These are phyloP conservation scores for Cajanus cajan DNA, from an alignment of 306 rosid genomes.

Conservation along the genomic window DNA sequence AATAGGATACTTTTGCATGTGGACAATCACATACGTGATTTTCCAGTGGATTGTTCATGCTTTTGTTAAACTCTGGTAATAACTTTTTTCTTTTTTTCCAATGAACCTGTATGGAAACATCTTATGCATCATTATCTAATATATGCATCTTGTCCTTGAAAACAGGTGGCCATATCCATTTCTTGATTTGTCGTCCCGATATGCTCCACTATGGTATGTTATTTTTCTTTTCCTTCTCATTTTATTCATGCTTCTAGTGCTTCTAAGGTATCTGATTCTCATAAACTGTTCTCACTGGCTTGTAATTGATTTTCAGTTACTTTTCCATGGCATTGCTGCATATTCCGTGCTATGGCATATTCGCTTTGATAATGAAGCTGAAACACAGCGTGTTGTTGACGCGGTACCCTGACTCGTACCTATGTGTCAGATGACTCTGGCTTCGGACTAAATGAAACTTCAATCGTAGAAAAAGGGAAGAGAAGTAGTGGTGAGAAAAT, in stretches of 20 bases:
- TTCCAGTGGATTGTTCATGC: constrained; percentile 92
- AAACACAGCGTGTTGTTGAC: constrained; percentile 67
- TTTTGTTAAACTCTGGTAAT: constrained; percentile 72
- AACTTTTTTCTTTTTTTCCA: not conserved
- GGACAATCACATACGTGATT: constrained; percentile 78
- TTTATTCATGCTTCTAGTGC: not conserved
- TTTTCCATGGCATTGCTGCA: constrained; percentile 78
- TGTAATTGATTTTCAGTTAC: constrained; percentile 59
- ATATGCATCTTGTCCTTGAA: not conserved
- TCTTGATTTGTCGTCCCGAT: constrained; percentile 85
- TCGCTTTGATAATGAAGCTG: constrained; percentile 73
- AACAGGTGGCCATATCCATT: constrained; percentile 99
- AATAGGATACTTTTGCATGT: constrained; percentile 84
- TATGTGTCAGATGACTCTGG: constrained; percentile 46
- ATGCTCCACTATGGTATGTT: constrained; percentile 75
- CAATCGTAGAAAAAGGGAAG: constrained; percentile 16
- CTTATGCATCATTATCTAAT: constrained; percentile 12
- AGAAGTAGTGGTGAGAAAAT: not conserved
- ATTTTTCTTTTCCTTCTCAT: not conserved
- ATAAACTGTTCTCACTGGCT: constrained; percentile 24
- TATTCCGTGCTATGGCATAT: constrained; percentile 90
- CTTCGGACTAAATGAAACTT: constrained; percentile 2
- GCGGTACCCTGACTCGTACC: constrained; percentile 62
- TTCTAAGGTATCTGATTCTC: not conserved
- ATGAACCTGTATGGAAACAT: not conserved